Conservation (phyloP, 192 early-diverging fungal genomes). For the Jimgerdemannia lactiflua region DNA sequence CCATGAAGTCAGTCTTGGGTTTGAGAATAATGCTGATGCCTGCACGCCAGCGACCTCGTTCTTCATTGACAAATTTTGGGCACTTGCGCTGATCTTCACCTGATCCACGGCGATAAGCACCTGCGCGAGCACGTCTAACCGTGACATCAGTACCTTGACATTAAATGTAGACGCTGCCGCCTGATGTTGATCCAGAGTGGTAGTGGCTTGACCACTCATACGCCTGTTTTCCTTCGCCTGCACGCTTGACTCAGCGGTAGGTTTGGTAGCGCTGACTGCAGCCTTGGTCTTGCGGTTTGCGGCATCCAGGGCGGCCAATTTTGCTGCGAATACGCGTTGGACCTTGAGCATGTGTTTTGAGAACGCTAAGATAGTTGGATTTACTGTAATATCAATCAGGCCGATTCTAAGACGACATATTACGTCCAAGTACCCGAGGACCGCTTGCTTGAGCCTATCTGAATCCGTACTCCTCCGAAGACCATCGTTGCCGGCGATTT, state of each 20-base stretch:
- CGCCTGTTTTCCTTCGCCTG: neutral
- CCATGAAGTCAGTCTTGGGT: conserved; percentile 22
- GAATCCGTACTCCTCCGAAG: neutral
- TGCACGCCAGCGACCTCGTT: conserved; percentile 39
- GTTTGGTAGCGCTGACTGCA: neutral
- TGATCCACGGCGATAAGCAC: conserved; percentile 38
- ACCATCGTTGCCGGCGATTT: neutral
- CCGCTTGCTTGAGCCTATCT: neutral
- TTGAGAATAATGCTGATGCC: conserved; percentile 38
- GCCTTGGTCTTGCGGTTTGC: neutral
- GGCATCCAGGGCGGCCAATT: neutral
- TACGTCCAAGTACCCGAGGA: conserved; percentile 41
- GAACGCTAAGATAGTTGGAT: conserved; percentile 54
- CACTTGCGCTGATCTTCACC: conserved; percentile 39
- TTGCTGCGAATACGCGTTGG: conserved; percentile 48
- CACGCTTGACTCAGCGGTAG: neutral
- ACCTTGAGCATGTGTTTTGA: conserved; percentile 52
- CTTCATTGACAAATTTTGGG: conserved; percentile 40
- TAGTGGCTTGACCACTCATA: neutral
- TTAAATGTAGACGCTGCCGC: neutral
- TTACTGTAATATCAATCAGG: conserved; percentile 31
- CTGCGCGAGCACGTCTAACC: conserved; percentile 46
- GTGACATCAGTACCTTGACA: conserved; percentile 22
- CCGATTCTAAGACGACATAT: conserved; percentile 35
- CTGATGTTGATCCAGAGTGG: neutral